Evolutionary conservation across 2,329 filamentous ascomycete genomes (phyloP).

Genomic region (Cryoendolithus antarcticus): DNA sequence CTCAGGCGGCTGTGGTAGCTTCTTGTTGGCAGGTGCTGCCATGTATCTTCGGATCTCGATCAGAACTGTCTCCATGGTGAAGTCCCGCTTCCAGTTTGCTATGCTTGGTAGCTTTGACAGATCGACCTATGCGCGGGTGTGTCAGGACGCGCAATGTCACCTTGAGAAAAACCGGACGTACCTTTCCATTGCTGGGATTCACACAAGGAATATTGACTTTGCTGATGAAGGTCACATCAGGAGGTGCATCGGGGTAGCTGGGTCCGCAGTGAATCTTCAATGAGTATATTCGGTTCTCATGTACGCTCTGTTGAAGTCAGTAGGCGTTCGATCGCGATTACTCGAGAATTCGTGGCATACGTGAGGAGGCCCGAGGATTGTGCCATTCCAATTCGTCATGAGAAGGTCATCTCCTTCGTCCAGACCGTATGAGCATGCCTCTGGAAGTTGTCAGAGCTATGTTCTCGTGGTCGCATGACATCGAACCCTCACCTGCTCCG

Average conservation of each 20-base stretch:
- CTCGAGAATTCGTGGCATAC: conserved; percentile 38
- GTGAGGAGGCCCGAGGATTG: conserved; percentile 90
- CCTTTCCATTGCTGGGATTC: conserved; percentile 62
- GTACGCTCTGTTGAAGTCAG: conserved; percentile 86
- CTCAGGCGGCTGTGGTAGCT: conserved; percentile 85
- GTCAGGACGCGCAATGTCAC: no score
- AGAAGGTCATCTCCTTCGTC: conserved; percentile 87
- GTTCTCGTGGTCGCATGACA: no score
- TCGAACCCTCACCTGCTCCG: conserved; percentile 54
- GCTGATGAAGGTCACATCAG: conserved; percentile 82
- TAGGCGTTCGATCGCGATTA: no score
- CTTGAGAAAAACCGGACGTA: no score
- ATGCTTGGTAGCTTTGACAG: conserved; percentile 73
- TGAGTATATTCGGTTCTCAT: conserved; percentile 98
- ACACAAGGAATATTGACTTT: conserved; percentile 96
- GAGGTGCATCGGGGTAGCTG: conserved; percentile 79
- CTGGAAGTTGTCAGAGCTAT: conserved; percentile 32
- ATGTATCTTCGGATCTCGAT: conserved; percentile 82
- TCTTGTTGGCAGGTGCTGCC: conserved; percentile 85
- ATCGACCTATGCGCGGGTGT: no score
- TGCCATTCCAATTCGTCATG: conserved; percentile 98
- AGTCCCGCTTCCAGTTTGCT: conserved; percentile 79
- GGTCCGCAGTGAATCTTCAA: conserved; percentile 91
- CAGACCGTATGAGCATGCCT: conserved; percentile 93
- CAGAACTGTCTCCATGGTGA: conserved; percentile 88